Conservation (phyloP, 2,329 filamentous ascomycete species). For the Nigrospora osmanthi region DNA sequence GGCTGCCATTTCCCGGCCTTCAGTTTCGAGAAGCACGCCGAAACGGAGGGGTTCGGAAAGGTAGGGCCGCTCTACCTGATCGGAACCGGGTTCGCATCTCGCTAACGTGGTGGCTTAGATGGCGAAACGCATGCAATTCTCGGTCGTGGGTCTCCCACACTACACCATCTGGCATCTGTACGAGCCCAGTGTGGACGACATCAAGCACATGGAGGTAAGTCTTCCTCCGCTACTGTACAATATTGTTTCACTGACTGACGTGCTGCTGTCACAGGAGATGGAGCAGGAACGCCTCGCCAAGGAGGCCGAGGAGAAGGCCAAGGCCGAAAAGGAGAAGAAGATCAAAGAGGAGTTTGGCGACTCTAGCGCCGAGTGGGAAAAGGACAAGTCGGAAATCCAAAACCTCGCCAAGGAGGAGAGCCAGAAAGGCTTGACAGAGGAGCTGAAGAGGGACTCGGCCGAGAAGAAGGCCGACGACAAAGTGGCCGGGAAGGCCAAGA, state of each 20-base stretch:
- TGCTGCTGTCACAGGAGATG: conserved; percentile 61
- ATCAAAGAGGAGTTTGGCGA: conserved; percentile 77
- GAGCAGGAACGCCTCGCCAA: conserved; percentile 74
- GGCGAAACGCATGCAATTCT: conserved; percentile 93
- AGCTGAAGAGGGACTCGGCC: neutral
- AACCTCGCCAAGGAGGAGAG: conserved; percentile 54
- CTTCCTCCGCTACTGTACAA: neutral
- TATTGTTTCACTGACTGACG: conserved; percentile 3
- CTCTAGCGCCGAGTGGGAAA: conserved; percentile 73
- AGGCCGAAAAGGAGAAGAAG: conserved; percentile 65
- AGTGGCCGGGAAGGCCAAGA: neutral
- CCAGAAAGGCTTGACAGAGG: neutral
- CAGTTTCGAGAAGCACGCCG: conserved; percentile 96
- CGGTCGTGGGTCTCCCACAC: conserved; percentile 89
- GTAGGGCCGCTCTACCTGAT: conserved; percentile 36
- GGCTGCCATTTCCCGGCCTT: conserved; percentile 98
- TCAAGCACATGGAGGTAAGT: conserved; percentile 84
- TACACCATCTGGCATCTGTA: conserved; percentile 99
- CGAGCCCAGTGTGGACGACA: conserved; percentile 96
- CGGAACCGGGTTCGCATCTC: neutral
- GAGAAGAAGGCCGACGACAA: neutral
- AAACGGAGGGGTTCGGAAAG: conserved; percentile 98
- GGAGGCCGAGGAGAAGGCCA: conserved; percentile 72
- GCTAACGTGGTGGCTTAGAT: conserved; percentile 49
- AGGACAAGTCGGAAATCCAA: conserved; percentile 76